Evolutionary conservation across 441 rosid genomes (phyloP).

Genomic region (Manihot esculenta): DNA sequence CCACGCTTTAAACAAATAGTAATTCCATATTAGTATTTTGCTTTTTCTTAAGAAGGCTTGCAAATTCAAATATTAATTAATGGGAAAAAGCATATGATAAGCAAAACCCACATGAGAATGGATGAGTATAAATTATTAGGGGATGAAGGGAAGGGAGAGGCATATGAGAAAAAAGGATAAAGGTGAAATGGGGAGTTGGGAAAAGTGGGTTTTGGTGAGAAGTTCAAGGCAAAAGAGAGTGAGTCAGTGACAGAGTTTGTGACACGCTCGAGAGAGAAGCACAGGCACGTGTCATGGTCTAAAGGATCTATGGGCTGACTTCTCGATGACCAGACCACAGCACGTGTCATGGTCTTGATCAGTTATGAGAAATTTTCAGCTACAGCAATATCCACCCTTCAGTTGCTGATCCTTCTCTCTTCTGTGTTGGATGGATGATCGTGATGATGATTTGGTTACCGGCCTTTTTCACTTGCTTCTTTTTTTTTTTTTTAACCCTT

Average conservation of each 20-base stretch:
- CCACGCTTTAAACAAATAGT: background rate
- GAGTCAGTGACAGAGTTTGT: constrained; percentile 13
- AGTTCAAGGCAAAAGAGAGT: constrained; percentile 21
- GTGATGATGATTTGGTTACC: too few species aligned
- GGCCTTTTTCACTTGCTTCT: too few species aligned
- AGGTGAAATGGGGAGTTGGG: constrained; percentile 3
- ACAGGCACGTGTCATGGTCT: constrained; percentile 42
- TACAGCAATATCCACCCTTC: too few species aligned
- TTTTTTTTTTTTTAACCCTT: too few species aligned
- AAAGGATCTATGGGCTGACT: constrained; percentile 31
- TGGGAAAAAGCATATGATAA: background rate
- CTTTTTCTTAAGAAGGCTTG: too few species aligned
- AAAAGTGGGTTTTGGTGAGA: constrained; percentile 17
- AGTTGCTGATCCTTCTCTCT: too few species aligned
- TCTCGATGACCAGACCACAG: constrained; percentile 38
- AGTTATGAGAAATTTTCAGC: background rate
- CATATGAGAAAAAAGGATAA: background rate
- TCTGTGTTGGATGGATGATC: too few species aligned
- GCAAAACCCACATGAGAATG: background rate
- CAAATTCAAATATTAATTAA: too few species aligned
- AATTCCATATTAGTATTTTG: background rate
- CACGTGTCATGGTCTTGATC: constrained; percentile 37
- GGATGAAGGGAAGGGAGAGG: too few species aligned
- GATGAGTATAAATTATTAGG: background rate
- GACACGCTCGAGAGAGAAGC: constrained; percentile 41